phyloP scores from a whole-genome alignment of 2,329 filamentous ascomycete species.

The Fusarium torreyae region DNA sequence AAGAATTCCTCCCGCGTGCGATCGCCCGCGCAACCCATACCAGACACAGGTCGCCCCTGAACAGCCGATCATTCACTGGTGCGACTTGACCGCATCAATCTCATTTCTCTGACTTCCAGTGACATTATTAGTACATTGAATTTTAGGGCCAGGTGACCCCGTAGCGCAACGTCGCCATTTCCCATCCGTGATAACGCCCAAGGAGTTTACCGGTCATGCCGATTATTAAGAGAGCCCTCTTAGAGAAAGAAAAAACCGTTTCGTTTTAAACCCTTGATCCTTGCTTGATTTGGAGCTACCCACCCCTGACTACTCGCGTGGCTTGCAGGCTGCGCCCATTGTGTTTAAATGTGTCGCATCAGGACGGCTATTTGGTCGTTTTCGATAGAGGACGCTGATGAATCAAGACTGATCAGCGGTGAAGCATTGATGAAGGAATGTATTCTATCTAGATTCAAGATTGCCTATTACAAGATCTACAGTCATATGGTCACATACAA shows the following conservation, averaged over 20 bases:
- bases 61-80: slow-evolving; percentile 18
- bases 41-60: slow-evolving; percentile 22
- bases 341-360: slow-evolving; percentile 9
- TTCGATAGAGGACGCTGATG: not conserved
- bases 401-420: not conserved
- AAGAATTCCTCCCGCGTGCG: slow-evolving; percentile 2
- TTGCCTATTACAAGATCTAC: slow-evolving; percentile 7
- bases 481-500: slow-evolving; percentile 5
- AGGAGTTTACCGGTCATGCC: slow-evolving; percentile 31
- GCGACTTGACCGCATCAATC: slow-evolving; percentile 34
- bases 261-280: slow-evolving; percentile 25
- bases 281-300: slow-evolving; percentile 30
- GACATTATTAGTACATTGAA: not conserved
- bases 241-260: slow-evolving; percentile 22
- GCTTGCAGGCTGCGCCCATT: slow-evolving; percentile 22
- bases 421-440: slow-evolving; percentile 1
- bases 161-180: slow-evolving; percentile 33
- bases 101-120: slow-evolving; percentile 28
- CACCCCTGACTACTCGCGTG: slow-evolving; percentile 35
- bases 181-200: slow-evolving; percentile 7
- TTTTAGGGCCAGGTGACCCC: slow-evolving; percentile 32
- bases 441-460: slow-evolving; percentile 7
- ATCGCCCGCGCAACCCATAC: slow-evolving; percentile 1
- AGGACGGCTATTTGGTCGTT: not conserved
- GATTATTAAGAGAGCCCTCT: slow-evolving; percentile 18